Percentiles rank a stretch among this genome's conserved stretches.
Evolutionary conservation across 2,329 filamentous ascomycete species (phyloP).

Genomic region (Bimuria novae-zelandiae): DNA sequence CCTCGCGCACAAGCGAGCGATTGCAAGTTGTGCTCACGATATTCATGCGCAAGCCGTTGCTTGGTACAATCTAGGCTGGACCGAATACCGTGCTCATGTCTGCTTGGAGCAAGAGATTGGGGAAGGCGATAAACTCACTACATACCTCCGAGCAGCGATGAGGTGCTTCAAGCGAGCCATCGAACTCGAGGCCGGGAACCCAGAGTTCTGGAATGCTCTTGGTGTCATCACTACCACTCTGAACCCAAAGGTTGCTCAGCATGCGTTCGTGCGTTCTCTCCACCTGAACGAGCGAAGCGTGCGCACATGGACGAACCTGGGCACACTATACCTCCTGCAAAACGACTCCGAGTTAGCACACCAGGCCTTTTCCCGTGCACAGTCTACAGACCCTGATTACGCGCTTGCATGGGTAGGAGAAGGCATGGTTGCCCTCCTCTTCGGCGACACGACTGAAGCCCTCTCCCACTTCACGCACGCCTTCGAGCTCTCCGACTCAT

Average conservation of each 20-base stretch:
- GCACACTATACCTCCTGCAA: conserved; percentile 81
- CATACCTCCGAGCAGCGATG: conserved; percentile 79
- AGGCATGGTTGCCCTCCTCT: conserved; percentile 78
- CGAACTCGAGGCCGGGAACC: conserved; percentile 89
- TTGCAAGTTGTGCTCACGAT: conserved; percentile 73
- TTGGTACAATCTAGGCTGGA: conserved; percentile 96
- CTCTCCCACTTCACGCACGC: conserved; percentile 88
- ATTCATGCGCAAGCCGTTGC: conserved; percentile 90
- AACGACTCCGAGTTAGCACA: conserved; percentile 86
- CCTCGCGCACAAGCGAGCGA: conserved; percentile 83
- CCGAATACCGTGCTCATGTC: conserved; percentile 79
- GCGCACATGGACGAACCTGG: conserved; percentile 88
- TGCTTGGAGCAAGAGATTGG: conserved; percentile 58
- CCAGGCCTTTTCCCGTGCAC: conserved; percentile 84
- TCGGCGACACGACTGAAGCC: conserved; percentile 76
- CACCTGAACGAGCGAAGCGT: conserved; percentile 87
- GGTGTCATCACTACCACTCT: conserved; percentile 87
- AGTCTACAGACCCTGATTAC: conserved; percentile 93
- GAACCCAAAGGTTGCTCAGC: conserved; percentile 86
- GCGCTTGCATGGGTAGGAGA: conserved; percentile 94
- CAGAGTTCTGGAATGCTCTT: conserved; percentile 96
- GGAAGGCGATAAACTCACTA: conserved; percentile 55
- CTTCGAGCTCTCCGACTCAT: conserved; percentile 86
- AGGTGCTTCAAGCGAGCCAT: conserved; percentile 94
- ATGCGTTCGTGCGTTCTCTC: conserved; percentile 90